These are phyloP conservation scores for Pleurotus giganteus DNA, from an alignment of 768 basidiomycete species.

Conservation along the genomic window DNA sequence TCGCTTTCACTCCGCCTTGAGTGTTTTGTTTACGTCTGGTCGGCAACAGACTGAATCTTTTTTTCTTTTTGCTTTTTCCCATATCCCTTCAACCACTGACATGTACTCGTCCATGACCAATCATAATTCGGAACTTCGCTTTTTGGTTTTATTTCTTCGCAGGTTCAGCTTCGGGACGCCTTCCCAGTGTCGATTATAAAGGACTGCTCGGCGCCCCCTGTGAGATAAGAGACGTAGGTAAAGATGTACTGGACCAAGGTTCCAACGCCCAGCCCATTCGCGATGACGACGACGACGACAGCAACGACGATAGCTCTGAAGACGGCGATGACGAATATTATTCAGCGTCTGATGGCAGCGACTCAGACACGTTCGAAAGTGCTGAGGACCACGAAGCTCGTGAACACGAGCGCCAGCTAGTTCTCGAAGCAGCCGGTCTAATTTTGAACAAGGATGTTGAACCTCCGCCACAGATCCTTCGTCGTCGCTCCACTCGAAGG, in stretches of 20 bases:
- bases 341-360: slow-evolving; percentile 24
- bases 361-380: slow-evolving; percentile 46
- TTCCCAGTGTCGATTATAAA: slow-evolving; percentile 1
- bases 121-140: slow-evolving; percentile 24
- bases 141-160: slow-evolving; percentile 11
- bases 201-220: not conserved
- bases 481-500: slow-evolving; percentile 23
- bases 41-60: slow-evolving; percentile 79
- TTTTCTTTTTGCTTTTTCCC: slow-evolving; percentile 51
- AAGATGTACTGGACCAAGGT: not conserved
- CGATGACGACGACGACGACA: not conserved
- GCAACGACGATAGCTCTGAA: not conserved
- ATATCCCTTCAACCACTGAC: slow-evolving; percentile 25
- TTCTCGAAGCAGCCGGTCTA: slow-evolving; percentile 87
- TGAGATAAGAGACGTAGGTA: not conserved
- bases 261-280: too few species aligned
- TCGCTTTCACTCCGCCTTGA: slow-evolving; percentile 51
- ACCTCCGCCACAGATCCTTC: slow-evolving; percentile 38
- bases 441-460: slow-evolving; percentile 65
- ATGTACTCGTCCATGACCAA: slow-evolving; percentile 40
- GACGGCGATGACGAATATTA: slow-evolving; percentile 18
- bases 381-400: slow-evolving; percentile 56
- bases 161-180: not conserved
- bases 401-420: slow-evolving; percentile 73
- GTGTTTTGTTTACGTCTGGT: slow-evolving; percentile 56